A percentile compares a stretch with the other conserved stretches of the same genome.
Evolutionary conservation across 345 rosid genomes (phyloP).

Genomic region (Sisymbrium irio): DNA sequence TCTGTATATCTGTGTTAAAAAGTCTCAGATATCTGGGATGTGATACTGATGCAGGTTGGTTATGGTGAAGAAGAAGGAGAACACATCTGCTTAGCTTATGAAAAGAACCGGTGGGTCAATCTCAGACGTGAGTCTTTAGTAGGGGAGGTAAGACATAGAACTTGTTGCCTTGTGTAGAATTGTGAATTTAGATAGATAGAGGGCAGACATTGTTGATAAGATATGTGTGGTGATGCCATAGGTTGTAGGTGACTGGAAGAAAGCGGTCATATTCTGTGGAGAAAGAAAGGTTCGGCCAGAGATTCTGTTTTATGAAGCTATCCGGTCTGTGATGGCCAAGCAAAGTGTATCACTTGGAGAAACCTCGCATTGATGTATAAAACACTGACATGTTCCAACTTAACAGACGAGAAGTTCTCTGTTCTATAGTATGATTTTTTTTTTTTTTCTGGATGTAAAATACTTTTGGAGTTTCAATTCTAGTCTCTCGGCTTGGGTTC

Average conservation of each 20-base stretch:
- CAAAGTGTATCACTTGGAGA: background rate
- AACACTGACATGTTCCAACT: background rate
- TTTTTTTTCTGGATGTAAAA: no score
- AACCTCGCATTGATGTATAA: background rate
- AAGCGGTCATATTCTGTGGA: slow-evolving; percentile 2
- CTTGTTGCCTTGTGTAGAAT: background rate
- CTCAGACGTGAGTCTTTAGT: background rate
- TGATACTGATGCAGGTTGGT: slow-evolving; percentile 25
- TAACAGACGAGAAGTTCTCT: no score
- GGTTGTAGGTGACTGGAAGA: slow-evolving; percentile 12
- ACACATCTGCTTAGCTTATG: slow-evolving; percentile 4
- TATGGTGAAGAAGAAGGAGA: background rate
- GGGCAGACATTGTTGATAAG: background rate
- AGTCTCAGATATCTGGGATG: background rate
- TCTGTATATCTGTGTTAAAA: background rate
- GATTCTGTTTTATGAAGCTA: slow-evolving; percentile 5
- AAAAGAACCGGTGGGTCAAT: slow-evolving; percentile 1
- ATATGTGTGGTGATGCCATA: background rate
- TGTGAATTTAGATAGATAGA: background rate
- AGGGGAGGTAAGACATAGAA: slow-evolving; percentile 1
- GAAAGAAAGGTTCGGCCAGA: slow-evolving; percentile 2
- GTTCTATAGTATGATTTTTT: no score
- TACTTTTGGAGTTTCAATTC: no score
- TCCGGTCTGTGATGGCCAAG: background rate
- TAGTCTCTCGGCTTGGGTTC: no score